phyloP scores from a whole-genome alignment of 805 yeast genomes.

The Yarrowia alimentaria region DNA sequence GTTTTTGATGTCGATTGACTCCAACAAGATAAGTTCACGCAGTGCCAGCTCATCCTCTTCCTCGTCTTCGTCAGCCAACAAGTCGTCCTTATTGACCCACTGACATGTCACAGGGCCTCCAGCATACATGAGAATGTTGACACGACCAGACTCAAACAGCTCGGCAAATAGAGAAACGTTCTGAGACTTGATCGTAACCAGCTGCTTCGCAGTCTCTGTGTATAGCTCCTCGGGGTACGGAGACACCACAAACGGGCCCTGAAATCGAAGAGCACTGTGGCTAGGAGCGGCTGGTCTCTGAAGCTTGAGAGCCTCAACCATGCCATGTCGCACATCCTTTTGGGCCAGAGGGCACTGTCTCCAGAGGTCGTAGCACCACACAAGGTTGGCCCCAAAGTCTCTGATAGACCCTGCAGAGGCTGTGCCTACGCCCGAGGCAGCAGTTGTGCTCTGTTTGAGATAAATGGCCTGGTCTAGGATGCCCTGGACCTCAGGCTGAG shows the following conservation, averaged over 20 bases:
- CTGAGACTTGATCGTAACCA: slow-evolving; percentile 36
- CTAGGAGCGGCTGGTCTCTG: slow-evolving; percentile 8
- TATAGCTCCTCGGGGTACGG: slow-evolving; percentile 59
- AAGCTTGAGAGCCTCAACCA: background rate
- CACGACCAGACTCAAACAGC: slow-evolving; percentile 32
- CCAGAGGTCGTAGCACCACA: slow-evolving; percentile 33
- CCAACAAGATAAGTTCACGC: slow-evolving; percentile 4
- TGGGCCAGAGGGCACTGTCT: slow-evolving; percentile 31
- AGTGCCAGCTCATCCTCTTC: slow-evolving; percentile 1
- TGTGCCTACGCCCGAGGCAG: too few relatives aligned
- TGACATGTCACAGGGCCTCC: slow-evolving; percentile 13
- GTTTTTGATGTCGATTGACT: slow-evolving; percentile 4
- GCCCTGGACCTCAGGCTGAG: slow-evolving; percentile 39
- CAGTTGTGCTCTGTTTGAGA: slow-evolving; percentile 32
- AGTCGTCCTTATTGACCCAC: background rate
- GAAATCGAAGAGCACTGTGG: slow-evolving; percentile 34
- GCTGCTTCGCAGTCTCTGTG: slow-evolving; percentile 44
- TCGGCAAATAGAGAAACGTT: slow-evolving; percentile 32
- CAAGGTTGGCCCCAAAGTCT: slow-evolving; percentile 30
- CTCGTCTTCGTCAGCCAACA: slow-evolving; percentile 1
- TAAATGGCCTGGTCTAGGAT: slow-evolving; percentile 42
- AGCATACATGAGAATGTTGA: slow-evolving; percentile 33
- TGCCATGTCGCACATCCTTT: slow-evolving; percentile 34
- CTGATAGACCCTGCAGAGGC: too few relatives aligned
- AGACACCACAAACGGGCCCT: slow-evolving; percentile 55